A percentile compares a stretch with the other conserved stretches of the same genome.
Evolutionary conservation across 805 yeast genomes (phyloP).

Genomic region (Ogataea nakhonphanomensis): DNA sequence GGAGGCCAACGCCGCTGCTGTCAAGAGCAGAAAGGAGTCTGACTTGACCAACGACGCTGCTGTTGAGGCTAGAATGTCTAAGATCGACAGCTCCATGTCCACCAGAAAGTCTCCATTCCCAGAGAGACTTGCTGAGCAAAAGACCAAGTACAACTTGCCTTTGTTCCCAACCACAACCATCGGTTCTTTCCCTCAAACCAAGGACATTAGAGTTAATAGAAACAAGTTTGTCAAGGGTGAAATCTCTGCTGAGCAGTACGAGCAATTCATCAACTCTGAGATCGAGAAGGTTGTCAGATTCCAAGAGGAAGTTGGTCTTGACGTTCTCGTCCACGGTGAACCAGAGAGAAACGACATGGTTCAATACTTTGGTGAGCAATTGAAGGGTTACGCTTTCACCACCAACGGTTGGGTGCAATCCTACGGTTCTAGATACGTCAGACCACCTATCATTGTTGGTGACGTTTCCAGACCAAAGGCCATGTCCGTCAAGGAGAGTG

Average conservation of each 20-base stretch:
- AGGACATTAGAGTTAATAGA: constrained; percentile 98
- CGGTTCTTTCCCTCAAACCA: constrained; percentile 99
- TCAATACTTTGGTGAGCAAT: constrained; percentile 99
- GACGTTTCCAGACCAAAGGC: constrained; percentile 98
- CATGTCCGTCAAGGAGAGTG: constrained; percentile 98
- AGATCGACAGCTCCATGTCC: constrained; percentile 70
- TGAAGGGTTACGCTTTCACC: constrained; percentile 98
- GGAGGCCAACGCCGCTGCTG: constrained; percentile 82
- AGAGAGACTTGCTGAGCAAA: constrained; percentile 83
- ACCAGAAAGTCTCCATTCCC: constrained; percentile 87
- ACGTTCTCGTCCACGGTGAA: constrained; percentile 99
- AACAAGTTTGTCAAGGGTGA: constrained; percentile 97
- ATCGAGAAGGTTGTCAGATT: constrained; percentile 93
- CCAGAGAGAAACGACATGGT: constrained; percentile 99
- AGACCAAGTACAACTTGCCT: constrained; percentile 86
- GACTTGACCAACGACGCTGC: constrained; percentile 86
- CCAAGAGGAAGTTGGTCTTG: constrained; percentile 99
- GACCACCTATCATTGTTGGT: constrained; percentile 99
- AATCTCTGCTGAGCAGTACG: constrained; percentile 91
- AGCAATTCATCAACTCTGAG: constrained; percentile 94
- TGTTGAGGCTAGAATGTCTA: constrained; percentile 82
- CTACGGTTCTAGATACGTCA: constrained; percentile 99
- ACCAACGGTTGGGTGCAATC: constrained; percentile 99
- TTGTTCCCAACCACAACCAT: constrained; percentile 99
- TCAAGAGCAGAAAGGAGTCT: constrained; percentile 82